Evolutionary conservation across 2,329 filamentous ascomycete species (phyloP).

Genomic region (Trichoderma oligosporum): DNA sequence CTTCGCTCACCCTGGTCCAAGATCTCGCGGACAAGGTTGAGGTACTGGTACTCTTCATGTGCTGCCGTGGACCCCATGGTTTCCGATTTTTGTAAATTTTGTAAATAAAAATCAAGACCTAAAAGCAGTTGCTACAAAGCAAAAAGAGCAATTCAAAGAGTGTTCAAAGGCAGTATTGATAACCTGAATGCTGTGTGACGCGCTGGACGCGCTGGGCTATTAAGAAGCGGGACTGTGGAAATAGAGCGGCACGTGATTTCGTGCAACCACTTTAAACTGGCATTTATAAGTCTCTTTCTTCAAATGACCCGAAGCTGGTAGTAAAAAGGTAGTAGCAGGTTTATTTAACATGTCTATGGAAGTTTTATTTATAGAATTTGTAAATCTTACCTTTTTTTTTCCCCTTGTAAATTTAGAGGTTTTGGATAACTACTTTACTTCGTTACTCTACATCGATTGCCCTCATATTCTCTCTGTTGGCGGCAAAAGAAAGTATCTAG

Average conservation of each 20-base stretch:
- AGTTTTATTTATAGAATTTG: no score
- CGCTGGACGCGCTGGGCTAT: neutral
- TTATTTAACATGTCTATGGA: no score
- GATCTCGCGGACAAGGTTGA: slow-evolving; percentile 83
- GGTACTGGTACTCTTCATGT: slow-evolving; percentile 93
- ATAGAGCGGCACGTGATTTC: slow-evolving; percentile 7
- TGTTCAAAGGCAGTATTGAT: no score
- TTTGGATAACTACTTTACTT: no score
- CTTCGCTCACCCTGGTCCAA: slow-evolving; percentile 79
- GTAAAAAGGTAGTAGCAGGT: no score
- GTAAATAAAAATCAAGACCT: neutral
- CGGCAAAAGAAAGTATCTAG: neutral
- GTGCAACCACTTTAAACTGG: neutral
- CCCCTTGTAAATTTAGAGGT: no score
- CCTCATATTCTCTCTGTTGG: neutral
- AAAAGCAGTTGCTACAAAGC: neutral
- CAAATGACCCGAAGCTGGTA: no score
- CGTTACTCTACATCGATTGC: no score
- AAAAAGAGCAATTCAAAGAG: no score
- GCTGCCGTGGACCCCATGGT: slow-evolving; percentile 20
- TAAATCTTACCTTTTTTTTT: no score
- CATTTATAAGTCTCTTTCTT: neutral
- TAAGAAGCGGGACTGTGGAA: neutral
- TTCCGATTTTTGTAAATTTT: neutral
- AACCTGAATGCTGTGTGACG: no score